Evolutionary conservation across 2,329 filamentous ascomycete species (phyloP).

Genomic region (Dothiorella sarmentorum): DNA sequence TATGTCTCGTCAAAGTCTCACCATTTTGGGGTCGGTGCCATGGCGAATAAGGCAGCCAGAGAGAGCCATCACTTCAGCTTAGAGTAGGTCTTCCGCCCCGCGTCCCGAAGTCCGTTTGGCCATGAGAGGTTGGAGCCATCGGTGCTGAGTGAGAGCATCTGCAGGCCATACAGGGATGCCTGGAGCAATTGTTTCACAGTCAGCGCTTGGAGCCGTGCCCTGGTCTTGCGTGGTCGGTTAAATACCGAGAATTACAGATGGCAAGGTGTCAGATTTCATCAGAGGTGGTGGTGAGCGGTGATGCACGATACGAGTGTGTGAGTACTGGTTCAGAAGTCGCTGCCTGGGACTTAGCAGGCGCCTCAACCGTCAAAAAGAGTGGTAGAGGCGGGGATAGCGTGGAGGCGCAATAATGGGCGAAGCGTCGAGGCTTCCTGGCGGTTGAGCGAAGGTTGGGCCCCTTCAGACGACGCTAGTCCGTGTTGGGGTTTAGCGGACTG

Average conservation of each 20-base stretch:
- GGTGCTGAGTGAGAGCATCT: slow-evolving; percentile 11
- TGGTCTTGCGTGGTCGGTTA: not conserved
- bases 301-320: not conserved
- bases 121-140: not conserved
- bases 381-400: not conserved
- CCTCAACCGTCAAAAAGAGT: not conserved
- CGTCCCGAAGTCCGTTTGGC: slow-evolving; percentile 13
- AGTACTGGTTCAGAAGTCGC: not conserved
- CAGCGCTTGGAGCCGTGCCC: not conserved
- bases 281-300: not conserved
- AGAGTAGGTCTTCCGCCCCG: slow-evolving; percentile 7
- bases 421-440: not conserved
- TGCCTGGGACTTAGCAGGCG: not conserved
- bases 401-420: not conserved
- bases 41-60: not conserved
- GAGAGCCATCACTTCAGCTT: slow-evolving; percentile 9
- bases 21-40: not conserved
- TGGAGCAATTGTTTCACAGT: not conserved
- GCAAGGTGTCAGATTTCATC: not conserved
- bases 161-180: not conserved
- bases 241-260: not conserved
- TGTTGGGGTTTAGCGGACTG: not conserved
- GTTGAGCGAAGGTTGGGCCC: not conserved
- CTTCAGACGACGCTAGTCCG: not conserved
- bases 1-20: not conserved